A percentile compares a stretch with the other conserved stretches of the same genome.
These are phyloP conservation scores for Amoebophrya sp. DNA, from an alignment of 169 alveolate species.

Conservation along the genomic window DNA sequence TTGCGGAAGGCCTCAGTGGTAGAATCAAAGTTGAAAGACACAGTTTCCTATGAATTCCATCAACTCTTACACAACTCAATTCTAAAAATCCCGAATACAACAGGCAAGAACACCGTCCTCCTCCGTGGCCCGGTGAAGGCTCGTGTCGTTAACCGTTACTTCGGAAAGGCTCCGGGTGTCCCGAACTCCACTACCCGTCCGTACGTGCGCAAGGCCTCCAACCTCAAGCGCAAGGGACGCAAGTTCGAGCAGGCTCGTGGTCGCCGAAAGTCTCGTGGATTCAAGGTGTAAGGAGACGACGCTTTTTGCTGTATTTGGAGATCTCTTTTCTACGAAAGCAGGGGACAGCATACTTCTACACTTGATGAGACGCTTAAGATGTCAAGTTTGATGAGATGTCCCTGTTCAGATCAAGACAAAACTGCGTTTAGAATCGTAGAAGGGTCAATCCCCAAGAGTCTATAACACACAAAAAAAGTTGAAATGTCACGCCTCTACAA, in stretches of 20 bases:
- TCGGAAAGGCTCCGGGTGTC: slow-evolving; percentile 90
- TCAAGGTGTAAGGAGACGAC: slow-evolving; percentile 51
- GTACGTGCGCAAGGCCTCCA: slow-evolving; percentile 46
- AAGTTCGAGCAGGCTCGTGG: slow-evolving; percentile 61
- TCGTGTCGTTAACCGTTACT: slow-evolving; percentile 89
- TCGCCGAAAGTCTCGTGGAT: slow-evolving; percentile 53
- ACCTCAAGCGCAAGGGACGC: slow-evolving; percentile 49
- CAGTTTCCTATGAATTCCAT: not conserved
- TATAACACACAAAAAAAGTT: too few relatives aligned
- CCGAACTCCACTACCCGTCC: slow-evolving; percentile 73
- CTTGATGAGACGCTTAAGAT: too few relatives aligned
- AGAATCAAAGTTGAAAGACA: not conserved
- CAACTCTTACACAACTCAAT: too few relatives aligned
- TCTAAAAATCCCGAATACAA: not conserved
- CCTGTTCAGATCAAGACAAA: too few relatives aligned
- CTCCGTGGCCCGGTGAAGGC: slow-evolving; percentile 91
- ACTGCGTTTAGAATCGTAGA: too few relatives aligned
- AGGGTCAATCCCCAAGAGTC: too few relatives aligned
- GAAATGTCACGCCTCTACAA: too few relatives aligned
- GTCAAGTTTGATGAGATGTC: too few relatives aligned
- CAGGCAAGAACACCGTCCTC: slow-evolving; percentile 81
- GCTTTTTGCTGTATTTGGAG: too few relatives aligned
- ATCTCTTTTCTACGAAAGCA: too few relatives aligned
- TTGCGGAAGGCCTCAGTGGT: not conserved
- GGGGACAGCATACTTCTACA: too few relatives aligned